phyloP scores from a whole-genome alignment of 345 rosid species.

The Mallotus nudiflorus region DNA sequence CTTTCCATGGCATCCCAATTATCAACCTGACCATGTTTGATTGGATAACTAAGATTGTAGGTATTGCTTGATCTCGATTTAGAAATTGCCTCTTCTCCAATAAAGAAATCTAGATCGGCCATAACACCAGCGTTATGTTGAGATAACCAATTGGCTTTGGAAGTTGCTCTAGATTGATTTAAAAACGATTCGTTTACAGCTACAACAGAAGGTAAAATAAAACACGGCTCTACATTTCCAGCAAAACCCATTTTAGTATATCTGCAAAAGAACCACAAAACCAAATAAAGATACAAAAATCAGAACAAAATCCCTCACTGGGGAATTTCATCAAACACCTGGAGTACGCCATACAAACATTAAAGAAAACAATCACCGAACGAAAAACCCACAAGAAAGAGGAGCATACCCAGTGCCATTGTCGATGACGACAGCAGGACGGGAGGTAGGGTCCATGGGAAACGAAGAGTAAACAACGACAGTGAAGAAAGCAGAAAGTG shows the following conservation, averaged over 20 bases:
- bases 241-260: conserved; percentile 96
- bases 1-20: conserved; percentile 99
- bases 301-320: neutral
- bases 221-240: conserved; percentile 97
- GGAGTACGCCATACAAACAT: neutral
- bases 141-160: conserved; percentile 70
- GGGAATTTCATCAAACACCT: conserved; percentile 47
- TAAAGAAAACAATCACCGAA: neutral
- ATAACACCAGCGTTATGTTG: conserved; percentile 95
- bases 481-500: conserved; percentile 25
- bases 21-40: conserved; percentile 84
- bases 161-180: conserved; percentile 64
- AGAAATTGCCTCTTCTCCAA: conserved; percentile 82
- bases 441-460: conserved; percentile 81
- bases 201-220: conserved; percentile 84
- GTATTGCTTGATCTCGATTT: conserved; percentile 73
- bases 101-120: conserved; percentile 93
- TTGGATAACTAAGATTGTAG: conserved; percentile 78
- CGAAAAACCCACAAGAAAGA: neutral
- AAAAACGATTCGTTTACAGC: conserved; percentile 85
- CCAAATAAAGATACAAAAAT: neutral
- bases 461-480: neutral
- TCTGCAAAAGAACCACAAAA: conserved; percentile 41
- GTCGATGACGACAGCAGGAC: conserved; percentile 98
- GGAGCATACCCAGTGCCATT: conserved; percentile 84